Evolutionary conservation across 306 rosid genomes (phyloP).

Genomic region (Oemleria cerasiformis): DNA sequence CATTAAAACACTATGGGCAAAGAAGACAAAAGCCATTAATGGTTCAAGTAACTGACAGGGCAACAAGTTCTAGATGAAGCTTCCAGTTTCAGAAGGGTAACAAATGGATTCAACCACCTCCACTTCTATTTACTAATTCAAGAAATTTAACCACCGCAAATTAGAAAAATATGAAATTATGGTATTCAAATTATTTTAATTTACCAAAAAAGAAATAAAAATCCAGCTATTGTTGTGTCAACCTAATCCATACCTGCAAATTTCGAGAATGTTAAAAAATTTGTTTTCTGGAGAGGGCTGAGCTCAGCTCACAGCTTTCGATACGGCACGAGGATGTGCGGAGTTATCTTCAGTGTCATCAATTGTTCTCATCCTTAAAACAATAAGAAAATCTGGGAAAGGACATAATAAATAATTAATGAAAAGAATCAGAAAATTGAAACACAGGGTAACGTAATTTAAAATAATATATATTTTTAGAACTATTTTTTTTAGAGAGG

Average conservation of each 20-base stretch:
- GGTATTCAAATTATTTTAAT: too few relatives aligned
- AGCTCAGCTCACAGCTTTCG: neutral
- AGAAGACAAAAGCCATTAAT: neutral
- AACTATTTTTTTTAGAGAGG: constrained; percentile 21
- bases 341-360: constrained; percentile 14
- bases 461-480: neutral
- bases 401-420: neutral
- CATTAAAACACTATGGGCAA: neutral
- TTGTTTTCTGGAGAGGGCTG: too few relatives aligned
- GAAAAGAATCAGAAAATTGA: neutral
- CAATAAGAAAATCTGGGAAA: neutral
- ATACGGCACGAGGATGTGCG: constrained; percentile 18
- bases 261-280: neutral
- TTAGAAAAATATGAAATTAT: neutral
- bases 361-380: constrained; percentile 20
- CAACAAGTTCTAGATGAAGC: neutral
- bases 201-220: too few relatives aligned
- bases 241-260: too few relatives aligned
- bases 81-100: neutral
- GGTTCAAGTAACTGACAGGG: neutral
- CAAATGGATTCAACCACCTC: neutral
- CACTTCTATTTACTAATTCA: neutral
- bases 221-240: too few relatives aligned
- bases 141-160: neutral
- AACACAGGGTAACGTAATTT: neutral